Percentiles rank a stretch among this genome's conserved stretches.
These are phyloP conservation scores for Penicillium arizonense DNA, from an alignment of 495 filamentous ascomycete genomes.

Conservation along the genomic window DNA sequence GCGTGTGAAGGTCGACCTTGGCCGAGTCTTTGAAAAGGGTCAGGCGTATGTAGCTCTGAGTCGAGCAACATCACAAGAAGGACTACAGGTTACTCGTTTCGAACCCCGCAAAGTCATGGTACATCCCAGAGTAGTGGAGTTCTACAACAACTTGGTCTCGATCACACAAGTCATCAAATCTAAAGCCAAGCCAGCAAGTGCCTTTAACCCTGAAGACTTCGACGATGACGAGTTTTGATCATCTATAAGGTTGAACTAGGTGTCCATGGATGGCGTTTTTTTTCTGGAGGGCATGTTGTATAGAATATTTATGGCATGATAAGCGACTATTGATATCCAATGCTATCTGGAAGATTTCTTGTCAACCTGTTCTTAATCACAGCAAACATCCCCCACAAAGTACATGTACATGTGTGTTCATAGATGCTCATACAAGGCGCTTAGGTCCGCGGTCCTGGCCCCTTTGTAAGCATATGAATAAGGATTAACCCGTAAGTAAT, in stretches of 20 bases:
- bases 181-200: conserved; percentile 19
- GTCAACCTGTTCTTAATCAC: background rate
- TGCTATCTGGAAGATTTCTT: background rate
- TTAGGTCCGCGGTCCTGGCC: no score
- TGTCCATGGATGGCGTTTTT: no score
- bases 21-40: conserved; percentile 91
- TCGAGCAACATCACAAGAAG: conserved; percentile 83
- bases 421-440: no score
- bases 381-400: no score
- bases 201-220: conserved; percentile 23
- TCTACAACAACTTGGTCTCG: conserved; percentile 77
- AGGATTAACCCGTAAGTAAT: no score
- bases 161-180: conserved; percentile 37
- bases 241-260: background rate
- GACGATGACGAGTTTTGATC: conserved; percentile 33
- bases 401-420: no score
- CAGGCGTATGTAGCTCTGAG: conserved; percentile 60
- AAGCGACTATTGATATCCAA: conserved; percentile 1
- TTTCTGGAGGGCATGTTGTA: no score
- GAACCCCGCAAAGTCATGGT: conserved; percentile 92
- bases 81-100: conserved; percentile 86
- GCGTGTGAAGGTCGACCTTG: conserved; percentile 90
- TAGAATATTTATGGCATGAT: no score
- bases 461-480: no score
- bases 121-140: conserved; percentile 78